Evolutionary conservation across 805 yeast species (phyloP), one percentile per base, ranked within the genome.

Genomic region (Blastobotrys americana): DNA sequence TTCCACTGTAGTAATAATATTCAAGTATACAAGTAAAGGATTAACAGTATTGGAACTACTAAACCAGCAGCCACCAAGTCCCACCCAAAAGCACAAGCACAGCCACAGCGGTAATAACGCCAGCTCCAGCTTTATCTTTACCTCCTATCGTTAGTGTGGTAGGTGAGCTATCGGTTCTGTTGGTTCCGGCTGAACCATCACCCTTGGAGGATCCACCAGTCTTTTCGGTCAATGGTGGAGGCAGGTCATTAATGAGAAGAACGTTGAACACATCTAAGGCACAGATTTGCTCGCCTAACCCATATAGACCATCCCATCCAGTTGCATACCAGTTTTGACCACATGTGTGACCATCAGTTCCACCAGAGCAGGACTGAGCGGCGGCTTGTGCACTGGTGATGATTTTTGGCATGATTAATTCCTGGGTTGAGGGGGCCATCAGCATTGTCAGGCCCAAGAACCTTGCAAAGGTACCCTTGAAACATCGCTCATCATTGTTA

Each of bases 91-190:
- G 55, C 2, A 71, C 59, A 1, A 77, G 76, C 51, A 86, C 61
- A 1, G 83, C 79, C 4, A 86, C 63, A 0, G 89, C 94, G 0
- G 98, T 90, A 36, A 86, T 63, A 18, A 89, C 69, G 39, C 94
- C 95, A 1, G 97, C 96, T 41, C 97, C 97, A 1, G 87, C 96
- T 55, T 73, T 76, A 58, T 86, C 96, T 48, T 76, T 78, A 0
- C 68, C 61, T 0, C 77, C 68, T 36, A 88, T 77, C 0, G 61
- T 65, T 18, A 55, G 47, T 5, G 45, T 42, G 40, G 60, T 59
- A 5, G 47, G 49, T 34, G 49, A 41, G 19, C 35, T 16, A 40
- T 45, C 38, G 33, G 46, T 35, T 8, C 51, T 53, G 47, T 67
- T 68, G 31, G 76, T 69, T 47, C 95, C 96, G 9, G 86, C 93